Evolutionary conservation across 148 eudicot genomes (phyloP), one percentile per base, ranked within the genome.

Genomic region (Rhododendron griersonianum): DNA sequence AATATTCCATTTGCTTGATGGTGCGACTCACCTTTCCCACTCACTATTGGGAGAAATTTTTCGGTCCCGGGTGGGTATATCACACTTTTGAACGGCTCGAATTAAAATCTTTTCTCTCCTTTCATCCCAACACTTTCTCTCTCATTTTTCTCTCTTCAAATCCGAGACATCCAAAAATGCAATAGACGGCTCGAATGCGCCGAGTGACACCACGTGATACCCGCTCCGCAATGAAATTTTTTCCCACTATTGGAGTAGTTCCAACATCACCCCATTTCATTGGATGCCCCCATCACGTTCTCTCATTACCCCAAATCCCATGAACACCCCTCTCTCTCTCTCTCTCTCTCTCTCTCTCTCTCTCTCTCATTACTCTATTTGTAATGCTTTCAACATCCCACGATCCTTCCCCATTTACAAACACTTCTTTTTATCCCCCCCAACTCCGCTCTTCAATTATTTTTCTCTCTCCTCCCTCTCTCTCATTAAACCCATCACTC

Each of bases 311-410:
- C 28, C 15, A 41, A 41, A n/a, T 79, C 82, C 14, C 82, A 23
- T 15, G 18, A 4, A 47, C 11, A 11, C 0, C 59, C 5, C 61
- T 16, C 84, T 7, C 47, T 28, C 83, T 9, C 71, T 55, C 71
- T 81, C 50, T 23, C 74, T 59, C 84, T 63, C 84, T 41, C 84
- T 61, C 84, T 51, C 84, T 30, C 76, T 18, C 45, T 45, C 13
- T 11, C 47, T 28, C 21, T 57, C 71, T 2, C 61, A 18, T 81
- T 81, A 84, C 39, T 83, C 65, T 50, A 86, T 81, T 81, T 44
- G 48, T 39, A 86, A 69, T 55, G 73, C 87, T 86, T 86, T 86
- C 80, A 86, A 71, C 84, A 86, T 67, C 87, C 88, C 88, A 87
- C 83, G 85, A 87, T 85, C 83, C 21, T 59, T 78, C 76, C 65